phyloP scores from a whole-genome alignment of 2,329 filamentous ascomycete genomes.

The Fusarium incarnatum region DNA sequence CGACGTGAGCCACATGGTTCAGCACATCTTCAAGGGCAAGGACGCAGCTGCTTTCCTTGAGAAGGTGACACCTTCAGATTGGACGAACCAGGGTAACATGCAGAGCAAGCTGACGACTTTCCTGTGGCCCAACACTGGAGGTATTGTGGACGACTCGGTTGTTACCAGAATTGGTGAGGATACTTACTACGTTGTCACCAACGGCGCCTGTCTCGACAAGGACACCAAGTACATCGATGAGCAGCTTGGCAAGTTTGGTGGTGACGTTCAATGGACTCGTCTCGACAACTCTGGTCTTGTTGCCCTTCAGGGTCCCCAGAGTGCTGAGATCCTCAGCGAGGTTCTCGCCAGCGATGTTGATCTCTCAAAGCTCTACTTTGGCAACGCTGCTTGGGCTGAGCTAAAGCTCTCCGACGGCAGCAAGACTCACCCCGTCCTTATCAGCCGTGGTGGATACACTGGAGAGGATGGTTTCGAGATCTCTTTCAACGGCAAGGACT shows the following conservation, averaged over 20 bases:
- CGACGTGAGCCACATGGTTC: constrained; percentile 97
- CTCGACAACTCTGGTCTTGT: constrained; percentile 81
- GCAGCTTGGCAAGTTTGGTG: constrained; percentile 71
- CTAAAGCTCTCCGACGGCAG: constrained; percentile 69
- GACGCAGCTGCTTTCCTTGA: constrained; percentile 85
- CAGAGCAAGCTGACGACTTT: constrained; percentile 87
- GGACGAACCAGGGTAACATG: constrained; percentile 72
- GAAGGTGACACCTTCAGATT: constrained; percentile 81
- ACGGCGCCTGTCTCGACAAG: constrained; percentile 91
- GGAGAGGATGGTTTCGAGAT: constrained; percentile 99
- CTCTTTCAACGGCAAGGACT: constrained; percentile 70
- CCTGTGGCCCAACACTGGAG: constrained; percentile 81
- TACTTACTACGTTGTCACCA: constrained; percentile 92
- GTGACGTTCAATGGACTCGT: constrained; percentile 73
- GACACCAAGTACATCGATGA: constrained; percentile 81
- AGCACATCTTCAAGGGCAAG: constrained; percentile 85
- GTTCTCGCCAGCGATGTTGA: constrained; percentile 67
- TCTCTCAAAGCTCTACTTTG: constrained; percentile 82
- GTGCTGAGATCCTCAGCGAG: constrained; percentile 74
- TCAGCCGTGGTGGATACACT: constrained; percentile 93
- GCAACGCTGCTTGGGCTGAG: constrained; percentile 74
- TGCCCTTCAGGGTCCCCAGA: constrained; percentile 88
- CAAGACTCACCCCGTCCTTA: constrained; percentile 62
- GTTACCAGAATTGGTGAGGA: constrained; percentile 82
- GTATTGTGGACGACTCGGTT: constrained; percentile 95